Evolutionary conservation across 768 basidiomycete genomes (phyloP).

Genomic region (Crucibulum laeve): DNA sequence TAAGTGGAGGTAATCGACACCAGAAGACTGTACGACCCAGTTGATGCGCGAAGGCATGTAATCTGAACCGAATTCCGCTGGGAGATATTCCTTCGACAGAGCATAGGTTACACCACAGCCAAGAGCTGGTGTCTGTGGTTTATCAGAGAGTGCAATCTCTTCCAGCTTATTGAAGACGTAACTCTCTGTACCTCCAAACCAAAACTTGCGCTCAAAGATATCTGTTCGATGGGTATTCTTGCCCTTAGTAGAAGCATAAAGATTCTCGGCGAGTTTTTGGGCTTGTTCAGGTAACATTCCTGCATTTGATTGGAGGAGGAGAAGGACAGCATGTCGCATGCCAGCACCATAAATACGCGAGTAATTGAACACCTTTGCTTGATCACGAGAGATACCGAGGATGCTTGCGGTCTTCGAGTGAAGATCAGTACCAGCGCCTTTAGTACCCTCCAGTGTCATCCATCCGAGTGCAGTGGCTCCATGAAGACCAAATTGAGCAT

Average conservation of each 20-base stretch:
- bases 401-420: constrained; percentile 96
- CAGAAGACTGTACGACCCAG: constrained; percentile 99
- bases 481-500: constrained; percentile 95
- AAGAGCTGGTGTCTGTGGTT: constrained; percentile 88
- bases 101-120: constrained; percentile 94
- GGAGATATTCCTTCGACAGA: constrained; percentile 85
- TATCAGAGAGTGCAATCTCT: constrained; percentile 83
- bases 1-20: constrained; percentile 96
- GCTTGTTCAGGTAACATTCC: constrained; percentile 77
- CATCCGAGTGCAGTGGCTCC: constrained; percentile 96
- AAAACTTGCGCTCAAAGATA: constrained; percentile 80
- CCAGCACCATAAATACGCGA: constrained; percentile 99
- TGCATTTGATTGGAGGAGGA: constrained; percentile 82
- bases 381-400: constrained; percentile 87
- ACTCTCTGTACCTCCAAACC: constrained; percentile 96
- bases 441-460: constrained; percentile 99
- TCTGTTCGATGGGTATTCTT: constrained; percentile 75
- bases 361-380: constrained; percentile 98
- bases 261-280: constrained; percentile 71
- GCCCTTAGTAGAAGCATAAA: constrained; percentile 94
- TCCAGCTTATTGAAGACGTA: constrained; percentile 98
- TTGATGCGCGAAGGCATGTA: constrained; percentile 97
- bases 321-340: constrained; percentile 85
- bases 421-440: constrained; percentile 89
- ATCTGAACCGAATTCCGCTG: constrained; percentile 74